Conservation (phyloP, 768 basidiomycete species). For the Leccinellum luteum region DNA sequence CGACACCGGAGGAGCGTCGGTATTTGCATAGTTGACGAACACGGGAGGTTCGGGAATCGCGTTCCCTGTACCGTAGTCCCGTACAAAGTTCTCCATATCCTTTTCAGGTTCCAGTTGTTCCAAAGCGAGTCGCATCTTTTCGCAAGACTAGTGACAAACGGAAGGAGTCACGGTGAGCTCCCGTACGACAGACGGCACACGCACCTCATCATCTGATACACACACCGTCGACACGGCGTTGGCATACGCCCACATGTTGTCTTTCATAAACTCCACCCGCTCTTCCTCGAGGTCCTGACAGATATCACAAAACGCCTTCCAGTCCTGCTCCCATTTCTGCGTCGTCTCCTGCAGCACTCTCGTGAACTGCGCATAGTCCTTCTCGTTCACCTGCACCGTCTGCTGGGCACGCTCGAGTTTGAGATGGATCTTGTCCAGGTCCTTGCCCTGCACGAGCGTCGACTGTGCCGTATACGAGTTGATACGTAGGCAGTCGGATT, state of each 20-base stretch:
- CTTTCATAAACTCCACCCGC: conserved; percentile 91
- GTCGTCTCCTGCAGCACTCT: conserved; percentile 75
- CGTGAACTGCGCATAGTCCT: conserved; percentile 88
- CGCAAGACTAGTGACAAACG: conserved; percentile 68
- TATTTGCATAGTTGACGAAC: conserved; percentile 79
- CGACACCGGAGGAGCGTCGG: conserved; percentile 61
- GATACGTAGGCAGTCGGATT: conserved; percentile 87
- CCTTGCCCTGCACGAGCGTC: conserved; percentile 87
- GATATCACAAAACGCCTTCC: conserved; percentile 92
- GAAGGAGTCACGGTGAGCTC: not conserved
- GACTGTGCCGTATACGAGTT: conserved; percentile 93
- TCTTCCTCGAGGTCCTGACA: conserved; percentile 97
- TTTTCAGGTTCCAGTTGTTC: conserved; percentile 86
- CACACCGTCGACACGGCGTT: conserved; percentile 96
- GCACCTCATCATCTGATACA: conserved; percentile 91
- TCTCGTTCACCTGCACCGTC: conserved; percentile 87
- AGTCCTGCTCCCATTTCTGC: conserved; percentile 86
- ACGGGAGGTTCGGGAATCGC: conserved; percentile 84
- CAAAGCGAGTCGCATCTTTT: conserved; percentile 78
- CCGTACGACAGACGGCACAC: conserved; percentile 22
- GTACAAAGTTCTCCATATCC: conserved; percentile 89
- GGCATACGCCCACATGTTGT: conserved; percentile 93
- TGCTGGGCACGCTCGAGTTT: conserved; percentile 88
- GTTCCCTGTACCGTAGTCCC: conserved; percentile 83
- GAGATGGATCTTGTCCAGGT: conserved; percentile 83